Base-by-base conservation (phyloP, 2,329 filamentous ascomycete genomes). In the Mycogone perniciosa region DNA sequence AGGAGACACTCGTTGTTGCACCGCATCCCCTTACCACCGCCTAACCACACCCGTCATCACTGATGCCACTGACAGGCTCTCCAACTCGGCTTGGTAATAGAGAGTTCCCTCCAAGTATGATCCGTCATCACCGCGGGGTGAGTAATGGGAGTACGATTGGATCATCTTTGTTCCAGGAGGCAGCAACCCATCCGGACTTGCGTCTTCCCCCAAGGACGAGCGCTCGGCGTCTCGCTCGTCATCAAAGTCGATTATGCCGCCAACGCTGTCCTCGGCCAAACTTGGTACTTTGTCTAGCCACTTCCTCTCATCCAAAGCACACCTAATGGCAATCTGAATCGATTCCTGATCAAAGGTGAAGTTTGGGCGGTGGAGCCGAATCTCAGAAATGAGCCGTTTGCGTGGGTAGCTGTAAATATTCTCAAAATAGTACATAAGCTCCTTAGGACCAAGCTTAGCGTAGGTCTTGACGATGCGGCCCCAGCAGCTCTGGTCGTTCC, bases 401-500 rank as follows among this genome's bases (percentile, higher is more conserved):
- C 71, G 73, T 26, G 72, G 71, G 40, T 74, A 76, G 48, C 65
- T 69, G 58, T 74, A 73, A 13, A 70, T 70, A 48, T 73, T 69
- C 30, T 73, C 67, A 40, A 80, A 68, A 50, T 79, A 70, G 53
- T 73, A 65, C 55, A 77, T 69, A n/a, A 81, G 67, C 49, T 76
- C 68, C 8, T 68, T 62, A 0, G 78, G 78, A 4, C 69, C 66
- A 6, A 81, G 67, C 63, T 80, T 81, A 57, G 75, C 64, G 52
- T 73, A 73, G 1, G 71, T 73, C 53, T 71, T 70, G 38, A 74
- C 60, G 33, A 74, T 68, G 13, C 70, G 68, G 10, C 64, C 61
- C 64, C 67, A 70, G 44, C 58, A 59, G 45, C 65, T 67, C 47
- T 68, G 64, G 39, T 70, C 67, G 10, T 56, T 63, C 68, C 68